phyloP scores from a whole-genome alignment of 768 basidiomycete genomes.

The Phlebiopsis flavidoalba region DNA sequence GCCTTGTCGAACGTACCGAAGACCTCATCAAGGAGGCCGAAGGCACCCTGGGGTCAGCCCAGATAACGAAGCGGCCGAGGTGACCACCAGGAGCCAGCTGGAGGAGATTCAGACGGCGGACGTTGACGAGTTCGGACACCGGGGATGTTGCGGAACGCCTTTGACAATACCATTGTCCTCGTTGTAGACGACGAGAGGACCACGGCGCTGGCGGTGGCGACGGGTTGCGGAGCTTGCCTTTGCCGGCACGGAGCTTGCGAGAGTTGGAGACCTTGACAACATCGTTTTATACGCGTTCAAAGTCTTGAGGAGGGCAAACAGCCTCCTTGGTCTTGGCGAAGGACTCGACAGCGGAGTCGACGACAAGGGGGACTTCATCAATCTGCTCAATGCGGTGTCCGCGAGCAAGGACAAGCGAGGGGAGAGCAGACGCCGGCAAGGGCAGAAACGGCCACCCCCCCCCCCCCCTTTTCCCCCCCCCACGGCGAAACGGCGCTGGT shows the following conservation, averaged over 20 bases:
- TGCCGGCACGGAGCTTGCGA: slow-evolving; percentile 93
- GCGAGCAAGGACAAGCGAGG: slow-evolving; percentile 96
- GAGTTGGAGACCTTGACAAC: slow-evolving; percentile 97
- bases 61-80: slow-evolving; percentile 97
- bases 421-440: slow-evolving; percentile 96
- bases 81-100: slow-evolving; percentile 99
- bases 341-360: slow-evolving; percentile 74
- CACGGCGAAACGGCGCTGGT: slow-evolving; percentile 97
- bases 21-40: slow-evolving; percentile 87
- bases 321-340: slow-evolving; percentile 97
- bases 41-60: slow-evolving; percentile 97
- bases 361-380: slow-evolving; percentile 93
- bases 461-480: too few species aligned
- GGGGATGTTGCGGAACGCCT: slow-evolving; percentile 98
- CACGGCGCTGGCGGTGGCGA: slow-evolving; percentile 93
- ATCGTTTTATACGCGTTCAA: slow-evolving; percentile 79
- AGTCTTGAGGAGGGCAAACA: slow-evolving; percentile 84
- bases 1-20: slow-evolving; percentile 93
- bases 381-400: slow-evolving; percentile 98
- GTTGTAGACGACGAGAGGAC: slow-evolving; percentile 94
- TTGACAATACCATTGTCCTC: slow-evolving; percentile 97
- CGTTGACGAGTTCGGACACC: slow-evolving; percentile 97
- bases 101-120: slow-evolving; percentile 91
- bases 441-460: slow-evolving; percentile 95
- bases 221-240: slow-evolving; percentile 97